Base-by-base conservation (phyloP, 2,329 filamentous ascomycete species). In the Fusarium subtropicale region DNA sequence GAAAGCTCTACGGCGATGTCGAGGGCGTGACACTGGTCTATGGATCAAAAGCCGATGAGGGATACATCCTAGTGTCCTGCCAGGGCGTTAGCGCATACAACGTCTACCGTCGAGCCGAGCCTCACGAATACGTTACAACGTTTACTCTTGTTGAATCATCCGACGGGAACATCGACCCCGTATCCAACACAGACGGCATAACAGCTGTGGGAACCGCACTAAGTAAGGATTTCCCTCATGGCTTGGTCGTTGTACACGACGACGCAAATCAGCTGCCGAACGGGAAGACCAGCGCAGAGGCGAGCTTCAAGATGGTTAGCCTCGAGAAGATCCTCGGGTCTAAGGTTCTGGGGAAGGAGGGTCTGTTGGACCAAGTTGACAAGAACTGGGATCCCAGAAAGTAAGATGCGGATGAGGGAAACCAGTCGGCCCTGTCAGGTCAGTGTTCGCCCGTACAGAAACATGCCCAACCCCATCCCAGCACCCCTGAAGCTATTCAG, bases 11-110 rank as follows among this genome's bases (percentile, higher is more conserved):
- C 50, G 84, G 84, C 3, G 85, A 87, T 22, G 82, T 86, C n/a
- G 85, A 87, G 63, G 85, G 85, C 12, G 80, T 87, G 13, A 84
- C 85, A 0, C 76, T 87, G 0, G 79, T 87, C 0, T 78, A 81
- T n/a, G 84, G 84, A 5, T 73, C 79, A 46, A 80, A 76, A 0
- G 77, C 80, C 0, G 73, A 81, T 4, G 71, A 81, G 20, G 85
- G 85, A 1, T 87, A 84, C 73, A 79, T 87, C 26, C 74, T 87
- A 18, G 83, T 86, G 8, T 86, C 83, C 4, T 83, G 80, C 60
- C 84, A 87, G 66, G 85, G 85, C 5, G 83, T 86, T 33, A 86
- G 83, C 59, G 81, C 83, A 2, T 87, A 84, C 71, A 82, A 85
- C 51, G 78, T 87, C 39, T 86, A 87, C 74, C 79, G 80, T 8